Evolutionary conservation across 1,284 basidiomycete genomes (phyloP), one percentile per base, ranked within the genome.

Genomic region (Golubevia pallescens): DNA sequence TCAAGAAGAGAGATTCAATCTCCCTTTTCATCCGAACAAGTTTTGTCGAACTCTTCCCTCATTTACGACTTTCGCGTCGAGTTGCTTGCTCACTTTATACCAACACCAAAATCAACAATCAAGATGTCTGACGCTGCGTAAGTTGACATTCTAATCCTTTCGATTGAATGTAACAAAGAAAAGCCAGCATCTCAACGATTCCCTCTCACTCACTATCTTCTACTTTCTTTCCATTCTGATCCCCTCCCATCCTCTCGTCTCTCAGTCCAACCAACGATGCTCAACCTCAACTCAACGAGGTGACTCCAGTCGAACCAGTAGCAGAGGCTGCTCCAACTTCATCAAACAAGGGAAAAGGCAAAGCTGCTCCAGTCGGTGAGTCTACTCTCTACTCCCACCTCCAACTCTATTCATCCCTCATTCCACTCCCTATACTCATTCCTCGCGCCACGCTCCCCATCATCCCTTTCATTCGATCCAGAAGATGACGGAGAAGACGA

Each of bases 301-400:
- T 48, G 8, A 16, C 42, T 16, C 16, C 42, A 10, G 42, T 48
- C 42, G 42, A 48, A 16, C 42, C 42, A 13, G 13, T 13, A 48
- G 42, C 10, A 48, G 42, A 48, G 8, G 42, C 42, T 48, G 8
- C 42, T 48, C 42, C 16, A 13, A 16, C 16, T 16, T 48, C 42
- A 13, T 10, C 8, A 10, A 75, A 75, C 62, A 75, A 75, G 34
- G 73, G 73, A 59, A 74, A 74, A 23, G 72, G 62, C 48, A 70
- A 62, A 52, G 70, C 68, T n/a, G 48, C 69, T 21, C 71, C 68
- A 57, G 57, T 66, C 57, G 71, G 73, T 75, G 16, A 66, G 73
- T 65, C 24, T 16, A 42, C 23, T 42, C 59, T 42, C 10, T 42
- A n/a, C 21, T 48, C 42, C 16, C 42, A 48, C 42, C 16, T 48